A percentile compares a stretch with the other conserved stretches of the same genome.
Evolutionary conservation across 108 stramenopile species (phyloP).

Genomic region (Cylindrotheca fusiformis): DNA sequence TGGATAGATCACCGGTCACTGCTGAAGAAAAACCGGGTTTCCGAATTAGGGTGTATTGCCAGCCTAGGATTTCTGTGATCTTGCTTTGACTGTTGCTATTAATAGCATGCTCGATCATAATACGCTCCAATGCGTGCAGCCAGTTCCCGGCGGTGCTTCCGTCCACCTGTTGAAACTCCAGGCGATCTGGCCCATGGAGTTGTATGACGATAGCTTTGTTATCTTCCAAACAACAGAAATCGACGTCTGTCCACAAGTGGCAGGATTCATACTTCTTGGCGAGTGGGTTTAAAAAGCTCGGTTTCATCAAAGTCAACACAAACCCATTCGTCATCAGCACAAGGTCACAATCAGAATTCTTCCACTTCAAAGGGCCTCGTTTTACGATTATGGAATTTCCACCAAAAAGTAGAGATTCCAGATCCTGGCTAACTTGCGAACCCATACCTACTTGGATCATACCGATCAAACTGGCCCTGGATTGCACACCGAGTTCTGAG

Average conservation of each 20-base stretch:
- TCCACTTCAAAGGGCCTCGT: conserved; percentile 6
- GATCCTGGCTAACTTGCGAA: conserved; percentile 7
- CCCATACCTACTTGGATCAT: conserved; percentile 2
- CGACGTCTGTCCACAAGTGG: conserved; percentile 23
- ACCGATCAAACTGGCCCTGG: not conserved
- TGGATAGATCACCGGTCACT: conserved; percentile 16
- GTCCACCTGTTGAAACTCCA: conserved; percentile 2
- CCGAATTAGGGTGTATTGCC: conserved; percentile 38
- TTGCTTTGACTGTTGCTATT: not conserved
- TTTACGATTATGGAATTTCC: conserved; percentile 29
- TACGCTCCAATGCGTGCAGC: conserved; percentile 15
- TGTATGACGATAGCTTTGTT: conserved; percentile 9
- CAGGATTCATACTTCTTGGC: conserved; percentile 27
- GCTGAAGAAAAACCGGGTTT: conserved; percentile 38
- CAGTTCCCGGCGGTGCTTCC: conserved; percentile 8
- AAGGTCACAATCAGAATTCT: conserved; percentile 26
- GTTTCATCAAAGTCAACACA: conserved; percentile 16
- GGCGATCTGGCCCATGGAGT: conserved; percentile 5
- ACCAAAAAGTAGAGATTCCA: conserved; percentile 15
- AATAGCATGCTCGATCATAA: not conserved
- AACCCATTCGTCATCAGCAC: conserved; percentile 48
- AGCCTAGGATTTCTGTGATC: conserved; percentile 24
- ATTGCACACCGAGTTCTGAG: not conserved
- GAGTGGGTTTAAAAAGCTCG: conserved; percentile 11
- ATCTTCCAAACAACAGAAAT: conserved; percentile 7